Conservation (phyloP, 352 stramenopile species). For the Globisporangium nagaii region DNA sequence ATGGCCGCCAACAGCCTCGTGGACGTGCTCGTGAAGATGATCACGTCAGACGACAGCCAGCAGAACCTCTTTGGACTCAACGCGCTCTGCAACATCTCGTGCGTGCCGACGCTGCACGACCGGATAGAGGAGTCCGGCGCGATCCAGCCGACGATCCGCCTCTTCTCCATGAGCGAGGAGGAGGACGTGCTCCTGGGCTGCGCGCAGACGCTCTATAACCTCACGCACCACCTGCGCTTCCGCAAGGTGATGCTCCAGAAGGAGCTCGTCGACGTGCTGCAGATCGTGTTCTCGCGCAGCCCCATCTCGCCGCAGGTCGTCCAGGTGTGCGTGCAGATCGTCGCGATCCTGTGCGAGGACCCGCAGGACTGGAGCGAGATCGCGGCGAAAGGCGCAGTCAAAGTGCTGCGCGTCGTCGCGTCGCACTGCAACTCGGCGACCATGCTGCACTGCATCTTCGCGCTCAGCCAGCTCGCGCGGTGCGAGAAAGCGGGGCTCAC, state of each 20-base stretch:
- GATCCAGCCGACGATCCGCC: constrained; percentile 40
- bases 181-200: constrained; percentile 55
- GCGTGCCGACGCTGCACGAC: constrained; percentile 52
- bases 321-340: constrained; percentile 56
- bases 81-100: constrained; percentile 76
- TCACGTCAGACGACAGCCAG: constrained; percentile 39
- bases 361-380: constrained; percentile 39
- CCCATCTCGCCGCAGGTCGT: constrained; percentile 28
- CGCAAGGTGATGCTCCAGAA: constrained; percentile 57
- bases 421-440: constrained; percentile 18
- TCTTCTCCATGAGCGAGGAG: constrained; percentile 38
- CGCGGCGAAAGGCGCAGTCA: constrained; percentile 43
- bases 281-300: constrained; percentile 28
- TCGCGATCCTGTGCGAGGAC: constrained; percentile 70
- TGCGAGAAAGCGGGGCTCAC: constrained; percentile 31
- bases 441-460: constrained; percentile 51
- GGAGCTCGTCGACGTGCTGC: constrained; percentile 39
- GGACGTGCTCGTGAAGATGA: constrained; percentile 60
- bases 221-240: constrained; percentile 55
- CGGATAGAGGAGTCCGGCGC: constrained; percentile 57
- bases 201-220: constrained; percentile 63
- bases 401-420: constrained; percentile 45
- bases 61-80: constrained; percentile 73
- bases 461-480: constrained; percentile 61
- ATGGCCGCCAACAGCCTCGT: constrained; percentile 63